Base-by-base conservation (phyloP, 2,329 filamentous ascomycete genomes). In the Immersiporthe knoxdaviesiana region DNA sequence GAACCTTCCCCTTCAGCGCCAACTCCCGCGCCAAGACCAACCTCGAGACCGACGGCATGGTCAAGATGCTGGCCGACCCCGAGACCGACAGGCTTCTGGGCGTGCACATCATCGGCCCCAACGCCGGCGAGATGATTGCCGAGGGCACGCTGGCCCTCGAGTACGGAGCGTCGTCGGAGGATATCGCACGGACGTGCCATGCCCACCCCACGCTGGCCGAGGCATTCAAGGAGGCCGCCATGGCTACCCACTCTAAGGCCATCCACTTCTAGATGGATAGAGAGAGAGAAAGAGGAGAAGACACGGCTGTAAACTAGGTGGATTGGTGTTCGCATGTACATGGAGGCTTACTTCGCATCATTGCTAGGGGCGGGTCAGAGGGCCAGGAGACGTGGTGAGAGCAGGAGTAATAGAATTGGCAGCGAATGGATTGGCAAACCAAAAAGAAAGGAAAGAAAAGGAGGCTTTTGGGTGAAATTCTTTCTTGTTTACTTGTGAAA, bases 21-120 rank as follows among this genome's bases (percentile, higher is more conserved):
- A 99, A 99, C 89, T 97, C 93, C 70, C 91, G 96, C 80, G 96
- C 96, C 76, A 99, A 98, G 92, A 99, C 96, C 79, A 99, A 98
- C 86, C 86, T 97, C 75, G 96, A 99, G 79, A 92, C 92, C 47
- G 96, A 99, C 70, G 96, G 96, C 75, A 84, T 97, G 81, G 96
- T 99, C 76, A 99, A 99, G 88, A 97, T 99, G 85, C 86, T 99
- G 72, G 91, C 94, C 50, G 96, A 99, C 79, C 93, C 94, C 65
- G 92, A 98, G 87, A 99, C 96, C 47, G 96, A 99, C 83, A 90
- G 96, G 75, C 91, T 99, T 75, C 86, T 99, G 72, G 96, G 96
- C 74, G 91, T 97, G 73, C 96, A 99, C 87, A 98, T 99, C 81
- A 91, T 99, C 76, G 96, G 96, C 70, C 88, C 96, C 76, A 96